Percentiles rank a stretch among this genome's conserved stretches.
phyloP scores from a whole-genome alignment of 2,329 filamentous ascomycete genomes.

The Daldinia sp. region DNA sequence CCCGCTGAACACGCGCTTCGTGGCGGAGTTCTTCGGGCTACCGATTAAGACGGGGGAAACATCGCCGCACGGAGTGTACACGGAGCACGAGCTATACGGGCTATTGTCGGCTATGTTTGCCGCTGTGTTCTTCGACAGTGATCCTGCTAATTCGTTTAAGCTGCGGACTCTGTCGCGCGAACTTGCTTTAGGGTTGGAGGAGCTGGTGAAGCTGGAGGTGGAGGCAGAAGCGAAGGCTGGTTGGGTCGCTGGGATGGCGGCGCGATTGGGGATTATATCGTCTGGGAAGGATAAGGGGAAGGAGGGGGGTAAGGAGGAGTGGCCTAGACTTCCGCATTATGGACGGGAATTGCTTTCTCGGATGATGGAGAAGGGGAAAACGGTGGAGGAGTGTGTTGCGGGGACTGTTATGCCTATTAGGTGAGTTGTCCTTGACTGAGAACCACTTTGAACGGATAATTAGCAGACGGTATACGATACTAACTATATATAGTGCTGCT shows the following conservation, averaged over 20 bases:
- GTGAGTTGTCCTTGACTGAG: conserved; percentile 4
- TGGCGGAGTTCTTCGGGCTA: conserved; percentile 61
- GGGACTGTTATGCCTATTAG: conserved; percentile 64
- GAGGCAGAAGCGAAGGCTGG: conserved; percentile 57
- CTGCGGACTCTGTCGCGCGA: conserved; percentile 59
- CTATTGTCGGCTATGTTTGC: conserved; percentile 66
- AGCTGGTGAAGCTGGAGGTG: conserved; percentile 60
- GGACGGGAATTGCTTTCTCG: conserved; percentile 65
- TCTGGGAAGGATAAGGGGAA: conserved; percentile 37
- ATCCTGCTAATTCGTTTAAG: conserved; percentile 65
- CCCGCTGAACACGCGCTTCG: conserved; percentile 62
- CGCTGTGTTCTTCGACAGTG: conserved; percentile 63
- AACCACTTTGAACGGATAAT: background rate
- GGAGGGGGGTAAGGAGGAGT: conserved; percentile 53
- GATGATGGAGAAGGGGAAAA: conserved; percentile 61
- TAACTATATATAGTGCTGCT: conserved; percentile 49
- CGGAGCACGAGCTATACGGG: conserved; percentile 64
- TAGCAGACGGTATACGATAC: background rate
- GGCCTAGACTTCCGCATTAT: conserved; percentile 61
- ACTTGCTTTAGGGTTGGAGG: conserved; percentile 60
- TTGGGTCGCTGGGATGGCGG: conserved; percentile 56
- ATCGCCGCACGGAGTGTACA: conserved; percentile 58
- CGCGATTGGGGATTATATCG: conserved; percentile 32
- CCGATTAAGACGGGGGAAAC: conserved; percentile 62
- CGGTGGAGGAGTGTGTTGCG: conserved; percentile 63